A percentile compares a stretch with the other conserved stretches of the same genome.
phyloP scores from a whole-genome alignment of 495 filamentous ascomycete genomes.

The Zalerion maritima region DNA sequence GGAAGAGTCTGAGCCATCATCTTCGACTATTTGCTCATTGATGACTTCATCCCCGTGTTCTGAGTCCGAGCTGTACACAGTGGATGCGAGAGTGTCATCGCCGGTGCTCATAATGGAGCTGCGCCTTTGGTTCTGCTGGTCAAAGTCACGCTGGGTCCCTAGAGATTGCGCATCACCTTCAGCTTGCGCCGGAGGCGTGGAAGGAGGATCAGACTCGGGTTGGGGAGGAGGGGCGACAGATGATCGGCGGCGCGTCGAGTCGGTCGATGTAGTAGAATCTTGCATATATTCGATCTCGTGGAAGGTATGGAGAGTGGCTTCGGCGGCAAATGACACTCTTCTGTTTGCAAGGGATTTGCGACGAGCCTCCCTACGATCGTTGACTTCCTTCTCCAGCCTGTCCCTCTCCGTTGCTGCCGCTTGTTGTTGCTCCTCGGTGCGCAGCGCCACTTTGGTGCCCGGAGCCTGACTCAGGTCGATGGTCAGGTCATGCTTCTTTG shows the following conservation, averaged over 20 bases:
- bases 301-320: conserved; percentile 96
- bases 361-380: conserved; percentile 66
- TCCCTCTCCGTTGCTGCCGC: conserved; percentile 53
- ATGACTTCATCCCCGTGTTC: conserved; percentile 42
- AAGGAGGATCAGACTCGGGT: conserved; percentile 41
- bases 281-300: conserved; percentile 83
- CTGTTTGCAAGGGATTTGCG: conserved; percentile 87
- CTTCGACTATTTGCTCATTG: conserved; percentile 35
- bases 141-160: conserved; percentile 50
- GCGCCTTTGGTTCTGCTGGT: conserved; percentile 49
- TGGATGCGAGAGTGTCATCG: conserved; percentile 57
- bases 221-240: conserved; percentile 31
- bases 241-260: conserved; percentile 58
- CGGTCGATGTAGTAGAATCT: conserved; percentile 74
- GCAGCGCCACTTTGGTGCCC: conserved; percentile 35
- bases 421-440: conserved; percentile 69
- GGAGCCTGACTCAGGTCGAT: conserved; percentile 7
- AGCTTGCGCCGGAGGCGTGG: conserved; percentile 45
- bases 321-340: conserved; percentile 91
- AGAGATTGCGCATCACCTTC: conserved; percentile 54
- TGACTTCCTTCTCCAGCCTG: conserved; percentile 51
- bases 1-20: conserved; percentile 36
- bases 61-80: conserved; percentile 59
- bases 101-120: conserved; percentile 53
- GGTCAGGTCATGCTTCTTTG: conserved; percentile 18